Percentiles rank a stretch among this genome's conserved stretches.
Evolutionary conservation across 176 grass and related monocot species (phyloP).

Genomic region (Juncus effusus): DNA sequence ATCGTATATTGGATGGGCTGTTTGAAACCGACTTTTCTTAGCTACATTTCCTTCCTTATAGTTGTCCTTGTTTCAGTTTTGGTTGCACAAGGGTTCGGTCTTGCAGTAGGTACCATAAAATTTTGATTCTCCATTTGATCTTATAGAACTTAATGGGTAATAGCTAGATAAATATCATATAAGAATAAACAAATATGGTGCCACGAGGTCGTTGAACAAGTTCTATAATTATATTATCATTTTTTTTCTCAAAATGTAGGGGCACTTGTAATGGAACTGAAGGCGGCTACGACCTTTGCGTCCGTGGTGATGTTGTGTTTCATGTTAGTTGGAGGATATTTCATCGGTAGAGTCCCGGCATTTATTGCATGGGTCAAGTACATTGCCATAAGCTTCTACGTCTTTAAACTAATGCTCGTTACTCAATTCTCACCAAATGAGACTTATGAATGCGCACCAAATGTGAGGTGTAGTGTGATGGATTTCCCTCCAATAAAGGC

Average conservation of each 20-base stretch:
- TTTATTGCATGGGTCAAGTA: conserved; percentile 50
- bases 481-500: conserved; percentile 32
- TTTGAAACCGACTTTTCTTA: conserved; percentile 15
- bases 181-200: no score
- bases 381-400: conserved; percentile 30
- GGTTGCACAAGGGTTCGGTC: conserved; percentile 38
- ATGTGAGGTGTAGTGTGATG: conserved; percentile 13
- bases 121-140: no score
- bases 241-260: neutral
- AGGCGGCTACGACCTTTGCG: conserved; percentile 28
- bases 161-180: no score
- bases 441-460: conserved; percentile 33
- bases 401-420: conserved; percentile 35
- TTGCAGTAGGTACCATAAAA: conserved; percentile 19
- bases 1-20: conserved; percentile 50
- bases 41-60: conserved; percentile 26
- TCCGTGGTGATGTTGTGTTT: conserved; percentile 33
- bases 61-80: conserved; percentile 27
- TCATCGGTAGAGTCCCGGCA: conserved; percentile 26
- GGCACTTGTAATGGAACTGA: conserved; percentile 46
- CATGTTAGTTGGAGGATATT: conserved; percentile 35
- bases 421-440: conserved; percentile 25
- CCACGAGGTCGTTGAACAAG: no score
- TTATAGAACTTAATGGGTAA: no score
- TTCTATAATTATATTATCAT: no score